These are phyloP conservation scores for Aspergillus sp. DNA, from an alignment of 2,329 filamentous ascomycete genomes.

Conservation along the genomic window DNA sequence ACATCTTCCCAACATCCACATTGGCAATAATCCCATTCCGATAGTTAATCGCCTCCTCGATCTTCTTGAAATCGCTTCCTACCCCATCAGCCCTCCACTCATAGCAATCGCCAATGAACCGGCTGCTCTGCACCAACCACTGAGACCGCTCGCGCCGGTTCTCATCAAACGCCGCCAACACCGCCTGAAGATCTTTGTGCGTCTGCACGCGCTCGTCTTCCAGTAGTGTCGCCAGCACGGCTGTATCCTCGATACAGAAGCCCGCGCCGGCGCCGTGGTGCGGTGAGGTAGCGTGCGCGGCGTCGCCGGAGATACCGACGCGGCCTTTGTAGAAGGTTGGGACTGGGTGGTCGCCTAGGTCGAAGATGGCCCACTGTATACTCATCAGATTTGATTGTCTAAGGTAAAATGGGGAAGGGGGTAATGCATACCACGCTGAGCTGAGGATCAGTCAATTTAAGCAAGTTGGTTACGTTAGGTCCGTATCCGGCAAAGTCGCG, in stretches of 20 bases:
- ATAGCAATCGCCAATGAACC: conserved; percentile 35
- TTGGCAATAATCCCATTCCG: conserved; percentile 23
- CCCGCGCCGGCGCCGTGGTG: conserved; percentile 45
- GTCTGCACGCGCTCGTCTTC: conserved; percentile 24
- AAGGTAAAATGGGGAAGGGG: not conserved
- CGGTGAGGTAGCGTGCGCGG: conserved; percentile 45
- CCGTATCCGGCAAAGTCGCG: conserved; percentile 26
- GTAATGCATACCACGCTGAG: conserved; percentile 25
- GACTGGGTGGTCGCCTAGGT: conserved; percentile 41
- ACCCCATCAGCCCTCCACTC: conserved; percentile 33
- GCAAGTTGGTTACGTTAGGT: conserved; percentile 24
- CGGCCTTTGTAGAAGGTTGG: conserved; percentile 38
- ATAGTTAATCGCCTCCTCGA: conserved; percentile 22
- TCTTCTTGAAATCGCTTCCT: conserved; percentile 19
- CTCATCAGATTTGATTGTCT: not conserved
- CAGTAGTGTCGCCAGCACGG: conserved; percentile 31
- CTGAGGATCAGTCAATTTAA: conserved; percentile 31
- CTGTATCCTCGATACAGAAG: conserved; percentile 36
- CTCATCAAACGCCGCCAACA: conserved; percentile 30
- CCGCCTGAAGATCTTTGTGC: conserved; percentile 28
- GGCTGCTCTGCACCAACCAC: conserved; percentile 39
- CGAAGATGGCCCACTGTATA: conserved; percentile 45
- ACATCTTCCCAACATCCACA: conserved; percentile 29
- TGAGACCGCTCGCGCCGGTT: conserved; percentile 30
- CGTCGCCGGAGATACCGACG: conserved; percentile 42